Percentiles rank a stretch among this genome's conserved stretches.
These are phyloP conservation scores for Podaxis sp. DNA, from an alignment of 768 basidiomycete genomes.

Conservation along the genomic window DNA sequence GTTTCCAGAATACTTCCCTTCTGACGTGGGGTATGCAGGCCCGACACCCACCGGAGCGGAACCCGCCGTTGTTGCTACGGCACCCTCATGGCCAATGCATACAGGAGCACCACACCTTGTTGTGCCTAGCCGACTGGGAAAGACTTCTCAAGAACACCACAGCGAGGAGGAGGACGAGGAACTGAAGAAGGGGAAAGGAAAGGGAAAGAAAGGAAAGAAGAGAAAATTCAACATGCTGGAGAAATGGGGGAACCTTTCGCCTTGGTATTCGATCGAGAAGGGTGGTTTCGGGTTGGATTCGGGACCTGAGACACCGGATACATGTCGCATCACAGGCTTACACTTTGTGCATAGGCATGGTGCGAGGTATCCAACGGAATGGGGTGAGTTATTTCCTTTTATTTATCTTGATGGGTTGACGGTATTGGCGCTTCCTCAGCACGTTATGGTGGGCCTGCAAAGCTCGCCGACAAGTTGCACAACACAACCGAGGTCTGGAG, in stretches of 20 bases:
- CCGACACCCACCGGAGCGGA: constrained; percentile 80
- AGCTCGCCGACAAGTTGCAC: constrained; percentile 55
- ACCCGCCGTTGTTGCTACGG: constrained; percentile 68
- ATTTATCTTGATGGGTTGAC: constrained; percentile 4
- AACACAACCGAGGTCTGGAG: constrained; percentile 56
- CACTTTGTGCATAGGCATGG: constrained; percentile 85
- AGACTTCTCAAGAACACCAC: constrained; percentile 9
- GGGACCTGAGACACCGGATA: constrained; percentile 64
- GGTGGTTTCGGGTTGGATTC: constrained; percentile 73
- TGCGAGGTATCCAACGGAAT: constrained; percentile 67
- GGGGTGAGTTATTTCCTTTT: constrained; percentile 41
- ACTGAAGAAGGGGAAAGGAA: constrained; percentile 2
- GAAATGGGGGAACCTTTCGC: constrained; percentile 83
- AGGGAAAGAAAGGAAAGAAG: constrained; percentile 23
- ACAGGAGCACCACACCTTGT: constrained; percentile 67
- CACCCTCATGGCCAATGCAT: constrained; percentile 76
- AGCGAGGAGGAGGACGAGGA: constrained; percentile 15
- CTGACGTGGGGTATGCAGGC: constrained; percentile 74
- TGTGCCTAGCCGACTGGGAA: constrained; percentile 37
- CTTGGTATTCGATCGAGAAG: constrained; percentile 76
- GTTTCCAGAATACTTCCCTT: constrained; percentile 71
- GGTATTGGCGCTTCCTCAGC: constrained; percentile 30
- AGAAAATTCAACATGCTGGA: constrained; percentile 64
- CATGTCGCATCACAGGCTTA: constrained; percentile 68
- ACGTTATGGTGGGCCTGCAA: constrained; percentile 60